Evolutionary conservation across 225 moss, liverwort and hornwort genomes (phyloP).

Genomic region (Pseudoscleropodium purum): DNA sequence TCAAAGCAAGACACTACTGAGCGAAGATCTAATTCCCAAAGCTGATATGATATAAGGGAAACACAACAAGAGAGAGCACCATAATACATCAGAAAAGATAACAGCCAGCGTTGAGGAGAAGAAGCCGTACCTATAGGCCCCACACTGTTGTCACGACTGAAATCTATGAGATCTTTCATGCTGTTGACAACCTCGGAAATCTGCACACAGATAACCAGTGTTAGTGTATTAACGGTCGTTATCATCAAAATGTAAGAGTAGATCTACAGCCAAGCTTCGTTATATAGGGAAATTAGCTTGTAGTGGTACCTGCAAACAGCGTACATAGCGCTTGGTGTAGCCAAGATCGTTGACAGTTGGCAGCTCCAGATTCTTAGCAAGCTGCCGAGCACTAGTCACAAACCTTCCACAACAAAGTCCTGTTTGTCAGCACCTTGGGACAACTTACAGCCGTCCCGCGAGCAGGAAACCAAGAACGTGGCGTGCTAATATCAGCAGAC

Average conservation of each 20-base stretch:
- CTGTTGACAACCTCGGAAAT: slow-evolving; percentile 99
- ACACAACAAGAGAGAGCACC: background rate
- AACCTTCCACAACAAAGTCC: slow-evolving; percentile 40
- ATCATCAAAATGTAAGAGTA: slow-evolving; percentile 5
- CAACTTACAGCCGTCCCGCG: background rate
- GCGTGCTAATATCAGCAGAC: background rate
- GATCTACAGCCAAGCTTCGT: background rate
- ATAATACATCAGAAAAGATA: background rate
- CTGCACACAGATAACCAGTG: slow-evolving; percentile 20
- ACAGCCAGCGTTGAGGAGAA: background rate
- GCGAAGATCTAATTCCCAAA: background rate
- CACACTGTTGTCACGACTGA: slow-evolving; percentile 83
- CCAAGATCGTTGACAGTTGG: slow-evolving; percentile 96
- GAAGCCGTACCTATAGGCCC: slow-evolving; percentile 70
- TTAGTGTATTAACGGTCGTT: background rate
- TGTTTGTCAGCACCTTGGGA: background rate
- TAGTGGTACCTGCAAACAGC: slow-evolving; percentile 87
- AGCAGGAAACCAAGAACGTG: background rate
- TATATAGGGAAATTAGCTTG: background rate
- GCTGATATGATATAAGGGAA: background rate
- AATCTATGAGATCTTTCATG: slow-evolving; percentile 99
- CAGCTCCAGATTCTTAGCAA: slow-evolving; percentile 89
- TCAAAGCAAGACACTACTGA: background rate
- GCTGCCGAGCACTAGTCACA: slow-evolving; percentile 88
- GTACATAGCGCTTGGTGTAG: slow-evolving; percentile 98